Conservation (phyloP, 257 asterid genomes). For the Jaltomata sinuosa region DNA sequence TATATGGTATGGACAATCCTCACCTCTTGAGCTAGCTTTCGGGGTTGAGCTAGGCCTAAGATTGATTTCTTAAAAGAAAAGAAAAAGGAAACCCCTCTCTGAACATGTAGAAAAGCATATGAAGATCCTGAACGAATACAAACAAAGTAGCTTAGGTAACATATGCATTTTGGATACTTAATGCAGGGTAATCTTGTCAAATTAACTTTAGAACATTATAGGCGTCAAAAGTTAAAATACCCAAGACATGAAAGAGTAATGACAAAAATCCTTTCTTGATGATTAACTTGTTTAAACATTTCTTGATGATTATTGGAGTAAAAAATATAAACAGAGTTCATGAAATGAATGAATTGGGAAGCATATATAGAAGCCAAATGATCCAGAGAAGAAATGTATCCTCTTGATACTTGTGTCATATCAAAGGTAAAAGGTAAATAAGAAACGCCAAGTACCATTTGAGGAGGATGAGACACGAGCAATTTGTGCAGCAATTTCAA, state of each 20-base stretch:
- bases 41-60: background rate
- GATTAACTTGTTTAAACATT: background rate
- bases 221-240: background rate
- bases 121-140: background rate
- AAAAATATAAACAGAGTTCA: background rate
- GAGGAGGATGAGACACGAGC: slow-evolving; percentile 59
- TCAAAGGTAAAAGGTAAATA: background rate
- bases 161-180: background rate
- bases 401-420: background rate
- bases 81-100: background rate
- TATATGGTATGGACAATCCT: too few species aligned
- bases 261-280: background rate
- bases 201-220: background rate
- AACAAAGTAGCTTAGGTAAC: background rate
- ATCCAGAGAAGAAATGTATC: background rate
- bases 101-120: background rate
- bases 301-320: background rate
- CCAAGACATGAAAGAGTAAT: background rate
- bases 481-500: slow-evolving; percentile 85
- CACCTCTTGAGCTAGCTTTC: too few species aligned
- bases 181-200: background rate
- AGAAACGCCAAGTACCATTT: slow-evolving; percentile 44
- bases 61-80: background rate
- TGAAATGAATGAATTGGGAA: background rate
- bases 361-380: background rate